Conservation (phyloP, 768 basidiomycete genomes). For the Epithele typhae region DNA sequence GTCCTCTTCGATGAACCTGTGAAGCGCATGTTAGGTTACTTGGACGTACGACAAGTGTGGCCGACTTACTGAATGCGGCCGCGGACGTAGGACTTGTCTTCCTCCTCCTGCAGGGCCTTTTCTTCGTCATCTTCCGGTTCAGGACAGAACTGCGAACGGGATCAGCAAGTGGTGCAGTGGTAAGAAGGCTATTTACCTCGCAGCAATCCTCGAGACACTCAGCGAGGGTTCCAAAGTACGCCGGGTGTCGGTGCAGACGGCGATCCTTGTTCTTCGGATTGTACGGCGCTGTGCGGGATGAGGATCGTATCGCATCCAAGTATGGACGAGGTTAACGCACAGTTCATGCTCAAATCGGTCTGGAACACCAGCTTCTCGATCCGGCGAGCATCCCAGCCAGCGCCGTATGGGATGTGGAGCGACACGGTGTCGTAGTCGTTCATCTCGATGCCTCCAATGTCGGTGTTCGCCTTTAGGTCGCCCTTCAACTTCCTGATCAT, state of each 20-base stretch:
- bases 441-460: conserved; percentile 44
- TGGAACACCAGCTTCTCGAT: conserved; percentile 56
- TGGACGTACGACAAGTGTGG: too few species aligned
- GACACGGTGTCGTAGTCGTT: conserved; percentile 53
- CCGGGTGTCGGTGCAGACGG: conserved; percentile 57
- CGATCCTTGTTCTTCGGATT: conserved; percentile 61
- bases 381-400: conserved; percentile 51
- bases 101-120: conserved; percentile 43
- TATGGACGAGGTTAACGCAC: too few species aligned
- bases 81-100: conserved; percentile 50
- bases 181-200: conserved; percentile 24
- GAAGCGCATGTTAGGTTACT: too few species aligned
- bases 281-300: conserved; percentile 53
- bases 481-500: conserved; percentile 44
- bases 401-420: conserved; percentile 59
- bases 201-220: conserved; percentile 62
- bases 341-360: conserved; percentile 59
- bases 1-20: conserved; percentile 55
- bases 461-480: conserved; percentile 45
- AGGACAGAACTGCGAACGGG: conserved; percentile 38
- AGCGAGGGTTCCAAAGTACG: conserved; percentile 55
- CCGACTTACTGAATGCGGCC: conserved; percentile 47
- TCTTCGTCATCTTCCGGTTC: conserved; percentile 54
- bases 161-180: conserved; percentile 16
- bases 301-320: too few species aligned